phyloP scores from a whole-genome alignment of 2,329 filamentous ascomycete species.

The Venturia carpophila region DNA sequence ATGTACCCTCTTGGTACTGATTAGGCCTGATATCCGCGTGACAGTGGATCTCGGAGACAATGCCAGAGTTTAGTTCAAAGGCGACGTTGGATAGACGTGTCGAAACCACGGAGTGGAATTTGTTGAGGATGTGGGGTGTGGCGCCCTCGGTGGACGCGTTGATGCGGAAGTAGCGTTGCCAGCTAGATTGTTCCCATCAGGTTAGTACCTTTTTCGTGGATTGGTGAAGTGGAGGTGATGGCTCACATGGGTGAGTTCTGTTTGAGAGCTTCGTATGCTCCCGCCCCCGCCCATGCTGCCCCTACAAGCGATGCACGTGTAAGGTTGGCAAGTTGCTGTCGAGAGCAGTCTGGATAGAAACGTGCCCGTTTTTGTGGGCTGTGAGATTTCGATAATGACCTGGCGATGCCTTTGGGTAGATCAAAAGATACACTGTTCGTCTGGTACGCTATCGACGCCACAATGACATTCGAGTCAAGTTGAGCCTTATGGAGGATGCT shows the following conservation, averaged over 20 bases:
- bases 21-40: neutral
- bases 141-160: neutral
- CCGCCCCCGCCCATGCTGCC: neutral
- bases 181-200: neutral
- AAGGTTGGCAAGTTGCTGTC: neutral
- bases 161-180: slow-evolving; percentile 1
- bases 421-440: neutral
- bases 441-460: neutral
- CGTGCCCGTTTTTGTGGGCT: neutral
- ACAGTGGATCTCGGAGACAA: neutral
- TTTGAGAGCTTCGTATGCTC: neutral
- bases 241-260: neutral
- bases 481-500: neutral
- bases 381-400: neutral
- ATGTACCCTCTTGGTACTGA: neutral
- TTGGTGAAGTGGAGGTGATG: neutral
- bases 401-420: neutral
- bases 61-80: neutral
- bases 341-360: neutral
- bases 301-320: neutral
- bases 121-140: neutral
- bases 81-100: neutral
- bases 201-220: neutral
- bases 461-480: neutral
- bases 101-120: neutral